Evolutionary conservation across 2,329 filamentous ascomycete species (phyloP).

Genomic region (Ophiobolus disseminans): DNA sequence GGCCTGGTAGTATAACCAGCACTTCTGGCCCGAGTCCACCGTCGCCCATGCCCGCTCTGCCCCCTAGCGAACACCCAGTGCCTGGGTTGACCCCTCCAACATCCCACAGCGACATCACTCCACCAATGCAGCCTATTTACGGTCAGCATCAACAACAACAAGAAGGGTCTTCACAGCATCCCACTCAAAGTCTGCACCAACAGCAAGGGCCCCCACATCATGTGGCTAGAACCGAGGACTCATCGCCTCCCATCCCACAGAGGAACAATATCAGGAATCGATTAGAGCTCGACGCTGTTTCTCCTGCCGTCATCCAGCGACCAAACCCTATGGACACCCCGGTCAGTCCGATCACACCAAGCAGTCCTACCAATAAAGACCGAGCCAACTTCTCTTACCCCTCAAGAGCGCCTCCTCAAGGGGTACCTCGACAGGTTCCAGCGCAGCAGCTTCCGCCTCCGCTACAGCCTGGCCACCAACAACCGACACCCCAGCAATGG

Average conservation of each 20-base stretch:
- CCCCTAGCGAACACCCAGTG: conserved; percentile 18
- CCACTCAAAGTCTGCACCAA: conserved; percentile 1
- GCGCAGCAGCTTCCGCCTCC: conserved; percentile 30
- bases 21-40: conserved; percentile 45
- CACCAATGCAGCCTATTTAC: conserved; percentile 8
- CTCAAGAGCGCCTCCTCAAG: conserved; percentile 39
- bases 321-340: conserved; percentile 40
- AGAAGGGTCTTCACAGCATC: no score
- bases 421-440: conserved; percentile 39
- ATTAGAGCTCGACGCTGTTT: conserved; percentile 44
- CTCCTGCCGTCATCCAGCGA: conserved; percentile 42
- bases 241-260: conserved; percentile 43
- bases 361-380: conserved; percentile 33
- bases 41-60: conserved; percentile 32
- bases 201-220: conserved; percentile 4
- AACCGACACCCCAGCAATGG: conserved; percentile 16
- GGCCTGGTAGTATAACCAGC: conserved; percentile 35
- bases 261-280: conserved; percentile 46
- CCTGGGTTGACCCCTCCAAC: conserved; percentile 19
- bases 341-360: conserved; percentile 34
- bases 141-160: no score
- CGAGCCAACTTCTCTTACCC: conserved; percentile 47
- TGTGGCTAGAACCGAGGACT: conserved; percentile 11
- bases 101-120: conserved; percentile 8
- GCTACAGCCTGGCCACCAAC: conserved; percentile 23